Evolutionary conservation across 2,329 filamentous ascomycete genomes (phyloP).

Genomic region (Beauveria asiatica): DNA sequence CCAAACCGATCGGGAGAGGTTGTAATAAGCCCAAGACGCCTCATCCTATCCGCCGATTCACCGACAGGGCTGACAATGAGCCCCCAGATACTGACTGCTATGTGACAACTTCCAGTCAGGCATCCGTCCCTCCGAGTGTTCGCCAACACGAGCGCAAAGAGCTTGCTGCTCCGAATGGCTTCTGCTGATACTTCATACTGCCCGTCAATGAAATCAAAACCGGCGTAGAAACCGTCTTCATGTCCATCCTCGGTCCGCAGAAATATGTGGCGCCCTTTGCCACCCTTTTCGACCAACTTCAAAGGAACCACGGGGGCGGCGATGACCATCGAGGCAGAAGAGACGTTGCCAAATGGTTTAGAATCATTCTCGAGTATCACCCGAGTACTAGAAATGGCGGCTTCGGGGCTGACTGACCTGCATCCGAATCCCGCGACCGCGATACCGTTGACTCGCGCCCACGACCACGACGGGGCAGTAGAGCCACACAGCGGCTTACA

Average conservation of each 20-base stretch:
- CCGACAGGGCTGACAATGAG: neutral
- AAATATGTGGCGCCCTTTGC: neutral
- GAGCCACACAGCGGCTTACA: neutral
- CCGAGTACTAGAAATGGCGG: neutral
- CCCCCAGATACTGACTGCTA: no score
- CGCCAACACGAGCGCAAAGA: neutral
- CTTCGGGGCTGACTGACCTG: neutral
- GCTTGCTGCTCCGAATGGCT: neutral
- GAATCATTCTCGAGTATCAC: neutral
- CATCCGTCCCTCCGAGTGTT: neutral
- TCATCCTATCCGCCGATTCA: neutral
- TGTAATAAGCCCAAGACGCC: neutral
- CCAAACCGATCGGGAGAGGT: neutral
- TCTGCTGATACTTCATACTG: neutral
- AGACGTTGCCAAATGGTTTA: neutral
- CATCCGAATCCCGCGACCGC: neutral
- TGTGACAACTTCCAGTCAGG: neutral
- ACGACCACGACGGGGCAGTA: slow-evolving; percentile 2
- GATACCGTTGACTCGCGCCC: neutral
- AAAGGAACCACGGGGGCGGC: neutral
- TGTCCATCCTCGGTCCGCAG: neutral
- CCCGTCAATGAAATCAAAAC: neutral
- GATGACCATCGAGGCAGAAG: neutral
- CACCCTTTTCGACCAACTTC: neutral
- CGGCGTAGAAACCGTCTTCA: neutral